phyloP scores from a whole-genome alignment of 2,329 filamentous ascomycete genomes.

The Penicillium capsulatum region DNA sequence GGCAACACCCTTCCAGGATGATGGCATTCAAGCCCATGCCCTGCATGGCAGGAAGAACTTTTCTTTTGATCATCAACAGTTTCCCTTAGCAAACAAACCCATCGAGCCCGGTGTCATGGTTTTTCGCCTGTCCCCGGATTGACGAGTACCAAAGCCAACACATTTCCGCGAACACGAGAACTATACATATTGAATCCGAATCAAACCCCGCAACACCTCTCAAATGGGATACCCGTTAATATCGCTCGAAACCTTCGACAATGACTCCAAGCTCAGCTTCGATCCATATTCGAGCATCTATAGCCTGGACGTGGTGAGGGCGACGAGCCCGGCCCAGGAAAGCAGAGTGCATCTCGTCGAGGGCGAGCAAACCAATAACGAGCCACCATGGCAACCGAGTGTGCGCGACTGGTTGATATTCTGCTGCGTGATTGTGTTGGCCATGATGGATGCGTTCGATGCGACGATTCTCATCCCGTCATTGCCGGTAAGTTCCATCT shows the following conservation, averaged over 20 bases:
- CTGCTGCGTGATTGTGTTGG: constrained; percentile 41
- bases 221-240: constrained; percentile 18
- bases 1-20: background rate
- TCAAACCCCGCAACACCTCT: background rate
- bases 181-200: too few species aligned
- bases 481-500: constrained; percentile 37
- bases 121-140: too few species aligned
- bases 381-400: constrained; percentile 36
- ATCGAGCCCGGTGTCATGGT: too few species aligned
- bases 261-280: constrained; percentile 15
- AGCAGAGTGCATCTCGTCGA: constrained; percentile 23
- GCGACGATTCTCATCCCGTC: constrained; percentile 47
- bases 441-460: constrained; percentile 50
- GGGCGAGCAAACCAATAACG: constrained; percentile 8
- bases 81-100: too few species aligned
- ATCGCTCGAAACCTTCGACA: constrained; percentile 9
- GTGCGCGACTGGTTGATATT: constrained; percentile 42
- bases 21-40: background rate
- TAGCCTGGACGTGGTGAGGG: constrained; percentile 10
- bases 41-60: too few species aligned
- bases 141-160: too few species aligned
- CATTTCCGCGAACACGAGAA: too few species aligned
- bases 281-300: constrained; percentile 13
- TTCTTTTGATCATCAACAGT: too few species aligned
- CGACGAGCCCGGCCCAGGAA: constrained; percentile 10